A percentile compares a stretch with the other conserved stretches of the same genome.
Evolutionary conservation across 1,284 basidiomycete species (phyloP).

Genomic region (Sporisorium reilianum): DNA sequence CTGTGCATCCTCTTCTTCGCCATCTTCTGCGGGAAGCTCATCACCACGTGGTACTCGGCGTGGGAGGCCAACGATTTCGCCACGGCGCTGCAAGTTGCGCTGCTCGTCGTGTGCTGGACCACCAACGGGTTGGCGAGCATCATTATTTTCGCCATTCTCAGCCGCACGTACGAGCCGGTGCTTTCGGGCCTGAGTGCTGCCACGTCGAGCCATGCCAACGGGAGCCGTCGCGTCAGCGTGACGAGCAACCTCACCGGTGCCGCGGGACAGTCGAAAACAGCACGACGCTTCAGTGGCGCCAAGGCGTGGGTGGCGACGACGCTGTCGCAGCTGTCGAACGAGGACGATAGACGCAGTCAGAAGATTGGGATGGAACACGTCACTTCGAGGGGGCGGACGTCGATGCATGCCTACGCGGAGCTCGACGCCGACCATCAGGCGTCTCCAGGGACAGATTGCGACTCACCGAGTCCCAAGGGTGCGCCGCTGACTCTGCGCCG

Average conservation of each 20-base stretch:
- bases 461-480: slow-evolving; percentile 15
- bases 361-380: slow-evolving; percentile 23
- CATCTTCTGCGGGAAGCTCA: slow-evolving; percentile 25
- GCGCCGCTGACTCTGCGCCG: slow-evolving; percentile 16
- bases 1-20: slow-evolving; percentile 33
- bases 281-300: slow-evolving; percentile 19
- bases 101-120: slow-evolving; percentile 27
- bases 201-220: slow-evolving; percentile 6
- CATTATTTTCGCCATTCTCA: slow-evolving; percentile 36
- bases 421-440: slow-evolving; percentile 17
- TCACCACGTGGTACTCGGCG: slow-evolving; percentile 34
- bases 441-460: not conserved
- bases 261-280: not conserved
- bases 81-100: slow-evolving; percentile 10
- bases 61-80: slow-evolving; percentile 32
- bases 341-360: slow-evolving; percentile 8
- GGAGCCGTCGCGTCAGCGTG: slow-evolving; percentile 14
- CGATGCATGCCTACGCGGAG: slow-evolving; percentile 25
- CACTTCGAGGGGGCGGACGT: not conserved
- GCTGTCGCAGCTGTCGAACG: slow-evolving; percentile 21
- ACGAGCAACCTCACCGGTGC: not conserved
- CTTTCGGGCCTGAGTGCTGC: slow-evolving; percentile 19
- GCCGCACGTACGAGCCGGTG: slow-evolving; percentile 43
- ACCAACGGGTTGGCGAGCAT: slow-evolving; percentile 25
- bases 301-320: slow-evolving; percentile 22